Base-by-base conservation (phyloP, 148 eudicot genomes). In the Rhododendron ferrugineum region DNA sequence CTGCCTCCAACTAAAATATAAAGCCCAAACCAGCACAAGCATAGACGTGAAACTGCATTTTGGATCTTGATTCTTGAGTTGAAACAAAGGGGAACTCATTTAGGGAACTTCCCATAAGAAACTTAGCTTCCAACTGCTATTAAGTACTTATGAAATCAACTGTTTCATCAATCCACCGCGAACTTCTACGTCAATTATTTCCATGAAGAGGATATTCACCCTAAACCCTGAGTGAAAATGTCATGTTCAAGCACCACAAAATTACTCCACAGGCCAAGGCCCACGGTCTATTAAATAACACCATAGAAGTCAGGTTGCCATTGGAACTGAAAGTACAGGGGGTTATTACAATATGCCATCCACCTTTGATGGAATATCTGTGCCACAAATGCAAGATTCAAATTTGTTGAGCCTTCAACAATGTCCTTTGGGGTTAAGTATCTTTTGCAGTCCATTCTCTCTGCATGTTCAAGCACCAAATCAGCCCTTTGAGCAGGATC, bases 391-490 rank as follows among this genome's bases (percentile, higher is more conserved):
- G 99, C 99, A 84, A 97, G 93, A 90, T 97, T 95, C 82, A 97
- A 86, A 91, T 94, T 97, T 23, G 98, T 40, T 37, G 96, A 92
- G 87, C 98, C 98, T 85, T 97, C 99, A 79, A 88, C 90, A 72
- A 97, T 94, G 90, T 97, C 99, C 83, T 86, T 91, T 32, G 96
- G 88, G 74, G 92, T 88, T 79, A 97, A 88, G 86, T 97, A 97
- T 94, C 96, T 89, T 89, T 95, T 95, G 91, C 99, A 97, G 74
- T 97, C 98, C 98, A 97, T 95, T 91, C 89, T 93, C 88, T 95
- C 98, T 68, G 99, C 99, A 90, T 97, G 99, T 62, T 95, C 98
- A 87, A 97, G 96, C 79, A 95, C 94, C 92, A 94, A 88, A 84
- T 91, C 89, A 79, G 98, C 98, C 88, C 98, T 88, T 81, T 92